Evolutionary conservation across 148 eudicot genomes (phyloP), one percentile per base, ranked within the genome.

Genomic region (Amaranthus cruentus): DNA sequence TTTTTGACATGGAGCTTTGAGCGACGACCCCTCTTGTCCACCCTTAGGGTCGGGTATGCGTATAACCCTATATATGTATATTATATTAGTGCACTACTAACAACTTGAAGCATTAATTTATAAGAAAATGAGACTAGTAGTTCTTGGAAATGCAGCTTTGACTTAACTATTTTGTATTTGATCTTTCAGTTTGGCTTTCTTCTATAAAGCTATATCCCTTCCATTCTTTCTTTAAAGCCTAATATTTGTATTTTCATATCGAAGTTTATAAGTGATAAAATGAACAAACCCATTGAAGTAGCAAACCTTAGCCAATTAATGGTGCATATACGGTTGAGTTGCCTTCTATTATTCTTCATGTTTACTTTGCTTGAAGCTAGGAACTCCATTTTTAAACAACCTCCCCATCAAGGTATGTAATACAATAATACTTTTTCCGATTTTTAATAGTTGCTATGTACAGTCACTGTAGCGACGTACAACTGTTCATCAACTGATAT

Each of bases 131-230:
- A 13, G 79, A 80, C 83, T 73, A 71, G 47, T 71, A 71, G 64
- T 76, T 65, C 79, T 80, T 53, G 83, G 69, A 71, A 80, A 71
- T 71, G 76, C 56, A 57, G 76, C 84, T 88, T 88, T 88, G 87
- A 88, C 91, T 82, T 81, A 50, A 53, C 68, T 44, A 42, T 55
- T 28, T 75, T 64, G 13, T 52, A n/a, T 57, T 66, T 9, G 65
- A 21, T 50, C 56, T 3, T 13, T 65, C 13, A 62, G 3, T 42
- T 42, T 38, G 61, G 76, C 44, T 78, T 78, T 76, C 44, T 78
- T 78, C 73, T 86, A 84, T 87, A 84, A 83, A 84, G 15, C 63
- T 12, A 59, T 63, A 58, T 62, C 38, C 55, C 70, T 53, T 72
- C 67, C 67, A 28, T 28, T 56, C 75, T 55, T 77, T 63, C 50